Evolutionary conservation across 1,284 basidiomycete genomes (phyloP).

Genomic region (Naganishia sp.): DNA sequence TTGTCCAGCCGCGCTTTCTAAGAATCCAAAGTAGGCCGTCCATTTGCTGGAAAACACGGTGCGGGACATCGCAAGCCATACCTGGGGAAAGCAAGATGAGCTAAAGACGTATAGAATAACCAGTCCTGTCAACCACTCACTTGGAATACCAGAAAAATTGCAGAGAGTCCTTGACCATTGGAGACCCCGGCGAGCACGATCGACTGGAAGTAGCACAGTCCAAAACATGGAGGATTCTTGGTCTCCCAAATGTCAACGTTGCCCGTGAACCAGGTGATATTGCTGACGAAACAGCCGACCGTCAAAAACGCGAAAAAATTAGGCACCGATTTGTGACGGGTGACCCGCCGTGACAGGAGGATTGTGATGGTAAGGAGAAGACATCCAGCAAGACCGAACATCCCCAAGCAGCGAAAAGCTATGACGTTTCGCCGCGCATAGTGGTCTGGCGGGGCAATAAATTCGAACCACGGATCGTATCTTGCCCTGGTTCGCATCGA

Average conservation of each 20-base stretch:
- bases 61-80: conserved; percentile 16
- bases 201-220: conserved; percentile 12
- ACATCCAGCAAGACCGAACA: conserved; percentile 19
- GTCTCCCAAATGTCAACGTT: conserved; percentile 18
- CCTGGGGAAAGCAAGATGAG: not conserved
- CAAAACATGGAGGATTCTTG: conserved; percentile 14
- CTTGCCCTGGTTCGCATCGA: not conserved
- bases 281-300: not conserved
- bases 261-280: conserved; percentile 22
- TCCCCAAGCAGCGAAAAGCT: not conserved
- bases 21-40: conserved; percentile 8
- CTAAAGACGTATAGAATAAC: not conserved
- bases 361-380: conserved; percentile 8
- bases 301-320: conserved; percentile 22
- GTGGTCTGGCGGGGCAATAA: conserved; percentile 12
- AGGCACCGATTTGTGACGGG: conserved; percentile 24
- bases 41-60: conserved; percentile 17
- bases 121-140: not conserved
- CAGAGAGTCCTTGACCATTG: conserved; percentile 10
- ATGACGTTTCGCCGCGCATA: not conserved
- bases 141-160: conserved; percentile 18
- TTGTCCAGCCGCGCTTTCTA: conserved; percentile 11
- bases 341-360: conserved; percentile 4
- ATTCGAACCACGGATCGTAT: conserved; percentile 11
- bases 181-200: conserved; percentile 15